Conservation (phyloP, 1,284 basidiomycete genomes). For the Rhodotorula sp. region DNA sequence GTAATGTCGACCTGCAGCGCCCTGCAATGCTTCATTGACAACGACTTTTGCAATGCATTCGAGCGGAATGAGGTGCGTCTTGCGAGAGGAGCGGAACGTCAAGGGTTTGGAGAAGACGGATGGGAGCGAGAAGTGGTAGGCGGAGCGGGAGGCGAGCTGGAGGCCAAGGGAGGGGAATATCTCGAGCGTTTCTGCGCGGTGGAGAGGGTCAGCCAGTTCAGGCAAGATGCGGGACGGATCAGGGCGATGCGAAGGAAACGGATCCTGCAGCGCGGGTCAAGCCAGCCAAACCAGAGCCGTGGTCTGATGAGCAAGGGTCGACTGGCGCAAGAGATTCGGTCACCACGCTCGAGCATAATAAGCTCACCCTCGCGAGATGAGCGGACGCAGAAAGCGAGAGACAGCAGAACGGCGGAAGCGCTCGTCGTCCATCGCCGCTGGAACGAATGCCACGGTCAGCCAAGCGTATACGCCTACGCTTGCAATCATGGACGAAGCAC, state of each 20-base stretch:
- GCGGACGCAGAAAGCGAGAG: neutral
- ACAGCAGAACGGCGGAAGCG: neutral
- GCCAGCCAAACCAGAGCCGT: too few relatives aligned
- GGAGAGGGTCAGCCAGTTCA: neutral
- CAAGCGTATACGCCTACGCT: too few relatives aligned
- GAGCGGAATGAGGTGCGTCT: neutral
- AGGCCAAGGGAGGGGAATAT: constrained; percentile 2
- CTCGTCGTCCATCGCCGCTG: too few relatives aligned
- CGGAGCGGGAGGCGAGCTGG: neutral
- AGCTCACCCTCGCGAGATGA: neutral
- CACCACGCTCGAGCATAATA: too few relatives aligned
- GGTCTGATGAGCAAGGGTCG: too few relatives aligned
- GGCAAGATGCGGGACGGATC: neutral
- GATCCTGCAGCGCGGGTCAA: neutral
- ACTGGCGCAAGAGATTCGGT: too few relatives aligned
- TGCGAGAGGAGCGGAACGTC: neutral
- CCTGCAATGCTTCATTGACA: constrained; percentile 6
- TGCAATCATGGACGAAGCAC: too few relatives aligned
- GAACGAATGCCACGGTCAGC: too few relatives aligned
- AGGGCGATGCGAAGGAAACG: neutral
- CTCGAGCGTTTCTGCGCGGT: neutral
- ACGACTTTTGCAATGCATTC: neutral
- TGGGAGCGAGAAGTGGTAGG: neutral
- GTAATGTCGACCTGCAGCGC: neutral
- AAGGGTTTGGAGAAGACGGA: neutral